Evolutionary conservation across 768 basidiomycete species (phyloP), one percentile per base, ranked within the genome.

Genomic region (Mycena alexandri): DNA sequence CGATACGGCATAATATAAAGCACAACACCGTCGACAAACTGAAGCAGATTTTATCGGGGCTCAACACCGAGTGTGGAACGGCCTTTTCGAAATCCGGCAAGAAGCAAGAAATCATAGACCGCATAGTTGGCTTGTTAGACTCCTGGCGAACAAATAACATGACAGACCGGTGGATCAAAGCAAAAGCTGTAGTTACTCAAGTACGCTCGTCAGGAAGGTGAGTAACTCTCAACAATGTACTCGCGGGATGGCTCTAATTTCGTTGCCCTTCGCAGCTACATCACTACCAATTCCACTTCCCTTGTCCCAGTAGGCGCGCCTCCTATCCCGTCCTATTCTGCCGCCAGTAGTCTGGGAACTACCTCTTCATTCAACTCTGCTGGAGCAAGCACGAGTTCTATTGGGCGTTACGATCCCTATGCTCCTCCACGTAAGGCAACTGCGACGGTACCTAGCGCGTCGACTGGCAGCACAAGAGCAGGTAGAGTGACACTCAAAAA

Each of bases 71-170:
- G 76, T 94, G 93, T 74, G 80, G 80, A 59, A 86, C 87, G 5
- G 84, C 85, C 71, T 81, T 94, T 33, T 82, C 86, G 60, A 93
- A 93, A 78, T 85, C 92, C 13, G 94, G 94, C 29, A 94, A 92
- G 82, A 95, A 95, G 75, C 91, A 93, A 72, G 94, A 95, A 38
- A 86, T 95, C 52, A 93, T 94, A 75, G 92, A 94, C 76, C 86
- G 92, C 68, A 90, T 95, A 67, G 78, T 86, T 50, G 71, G 72
- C 10, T 81, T 84, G 68, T 78, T 95, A 72, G 89, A 91, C 67
- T 64, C 73, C 57, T 93, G 91, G 90, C 86, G 86, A 74, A 76
- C 77, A 57, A 76, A 79, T 1, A 87, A 86, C 74, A 81, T 84
- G 63, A 79, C 85, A 54, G 91, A 91, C 71, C 88, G 85, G 75